Percentiles rank a stretch among this genome's conserved stretches.
Evolutionary conservation across 2,329 filamentous ascomycete genomes (phyloP).

Genomic region (Amphichorda felina): DNA sequence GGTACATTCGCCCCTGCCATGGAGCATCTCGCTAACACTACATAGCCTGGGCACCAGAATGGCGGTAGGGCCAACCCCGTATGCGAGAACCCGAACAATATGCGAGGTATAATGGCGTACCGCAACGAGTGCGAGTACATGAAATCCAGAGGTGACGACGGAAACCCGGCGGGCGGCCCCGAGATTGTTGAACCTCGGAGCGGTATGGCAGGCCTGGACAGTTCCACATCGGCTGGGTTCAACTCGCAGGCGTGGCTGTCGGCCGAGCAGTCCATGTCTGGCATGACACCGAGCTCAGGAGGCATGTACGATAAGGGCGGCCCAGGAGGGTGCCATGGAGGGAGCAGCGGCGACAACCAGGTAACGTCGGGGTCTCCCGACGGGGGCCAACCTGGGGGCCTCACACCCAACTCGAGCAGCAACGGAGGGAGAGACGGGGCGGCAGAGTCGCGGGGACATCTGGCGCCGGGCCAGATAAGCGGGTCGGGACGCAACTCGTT

Average conservation of each 20-base stretch:
- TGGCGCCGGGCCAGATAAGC: constrained; percentile 17
- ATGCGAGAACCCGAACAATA: constrained; percentile 21
- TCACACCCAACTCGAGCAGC: constrained; percentile 42
- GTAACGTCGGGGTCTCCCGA: constrained; percentile 38
- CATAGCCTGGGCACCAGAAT: neutral
- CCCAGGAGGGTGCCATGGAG: neutral
- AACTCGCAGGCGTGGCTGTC: constrained; percentile 23
- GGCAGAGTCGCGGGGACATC: constrained; percentile 6
- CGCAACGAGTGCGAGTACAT: constrained; percentile 31
- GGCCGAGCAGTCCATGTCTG: constrained; percentile 24
- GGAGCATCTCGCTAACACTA: no score
- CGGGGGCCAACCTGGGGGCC: constrained; percentile 36
- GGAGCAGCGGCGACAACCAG: constrained; percentile 27
- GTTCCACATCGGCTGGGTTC: constrained; percentile 13
- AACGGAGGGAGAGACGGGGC: constrained; percentile 10
- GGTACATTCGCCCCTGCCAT: neutral
- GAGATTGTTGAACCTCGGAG: constrained; percentile 25
- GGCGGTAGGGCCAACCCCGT: constrained; percentile 2
- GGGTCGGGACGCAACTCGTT: constrained; percentile 34
- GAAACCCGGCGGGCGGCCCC: constrained; percentile 23
- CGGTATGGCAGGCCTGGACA: constrained; percentile 11
- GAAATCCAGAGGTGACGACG: constrained; percentile 25
- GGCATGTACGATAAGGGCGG: constrained; percentile 20
- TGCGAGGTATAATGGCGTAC: constrained; percentile 30
- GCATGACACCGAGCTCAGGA: constrained; percentile 20